Evolutionary conservation across 192 early-diverging fungal species (phyloP), one percentile per base, ranked within the genome.

Genomic region (Backusella parvicylindrica): DNA sequence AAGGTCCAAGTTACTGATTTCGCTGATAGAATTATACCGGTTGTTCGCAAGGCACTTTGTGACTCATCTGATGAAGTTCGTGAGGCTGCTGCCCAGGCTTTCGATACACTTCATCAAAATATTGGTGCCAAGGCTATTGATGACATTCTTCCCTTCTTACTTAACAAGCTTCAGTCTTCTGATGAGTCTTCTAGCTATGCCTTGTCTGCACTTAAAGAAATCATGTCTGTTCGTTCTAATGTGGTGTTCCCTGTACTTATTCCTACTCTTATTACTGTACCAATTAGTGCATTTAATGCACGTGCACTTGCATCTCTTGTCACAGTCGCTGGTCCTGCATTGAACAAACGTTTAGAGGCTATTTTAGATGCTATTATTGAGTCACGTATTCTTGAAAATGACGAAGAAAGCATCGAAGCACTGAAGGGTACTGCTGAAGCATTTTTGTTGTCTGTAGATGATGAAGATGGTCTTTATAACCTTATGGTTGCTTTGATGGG

Each of bases 161-260:
- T 99, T 72, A 92, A 89, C 70, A 91, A 89, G 47, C 88, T 99
- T 41, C 85, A 86, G 66, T 81, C 85, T 31, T 82, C 82, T 30
- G 84, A 88, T 35, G 84, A 88, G n/a, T 75, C 82, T 3, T 87
- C 89, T 43, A 81, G 80, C 26, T 90, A 93, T 76, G 98, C 97
- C 13, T 84, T 99, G 80, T 94, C 96, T 79, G 98, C 95, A 38
- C 84, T 99, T 68, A 98, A 98, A 83, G 95, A 98, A 80, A 93
- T 99, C 66, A 99, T 98, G 96, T 89, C 95, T 15, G 95, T 99
- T 49, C 93, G 95, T n/a, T 93, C 94, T 70, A 93, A 94, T 74
- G 95, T 96, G 3, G 98, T 99, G 8, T 98, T 99, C 94, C 98
- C 98, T 8, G 96, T 97, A 35, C 86, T 99, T 65, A 96, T 99